Conservation (phyloP, 2,329 filamentous ascomycete genomes). For the Alternaria sp. region DNA sequence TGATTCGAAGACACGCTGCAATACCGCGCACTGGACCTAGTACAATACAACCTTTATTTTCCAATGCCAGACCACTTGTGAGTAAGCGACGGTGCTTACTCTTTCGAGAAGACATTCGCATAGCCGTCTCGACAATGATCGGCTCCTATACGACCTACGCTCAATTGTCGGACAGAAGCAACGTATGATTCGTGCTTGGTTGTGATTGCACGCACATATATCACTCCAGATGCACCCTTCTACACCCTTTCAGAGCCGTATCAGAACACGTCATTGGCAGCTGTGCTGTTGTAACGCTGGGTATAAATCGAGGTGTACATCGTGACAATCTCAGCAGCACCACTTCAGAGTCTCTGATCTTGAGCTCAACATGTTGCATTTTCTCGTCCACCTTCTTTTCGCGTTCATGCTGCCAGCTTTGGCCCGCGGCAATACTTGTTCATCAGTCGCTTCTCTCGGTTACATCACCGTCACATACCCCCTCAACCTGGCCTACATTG, state of each 20-base stretch:
- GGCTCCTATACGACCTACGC: background rate
- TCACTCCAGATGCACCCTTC: background rate
- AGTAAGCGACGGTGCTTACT: background rate
- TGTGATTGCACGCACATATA: background rate
- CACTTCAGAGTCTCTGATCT: background rate
- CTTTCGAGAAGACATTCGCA: background rate
- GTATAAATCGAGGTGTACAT: background rate
- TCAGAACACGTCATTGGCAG: background rate
- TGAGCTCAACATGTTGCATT: constrained; percentile 1
- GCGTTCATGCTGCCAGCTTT: constrained; percentile 7
- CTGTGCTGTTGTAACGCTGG: background rate
- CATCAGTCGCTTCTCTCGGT: constrained; percentile 26
- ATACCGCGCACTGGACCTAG: background rate
- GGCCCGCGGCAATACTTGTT: constrained; percentile 25
- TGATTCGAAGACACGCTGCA: background rate
- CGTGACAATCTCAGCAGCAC: background rate
- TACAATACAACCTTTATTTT: background rate
- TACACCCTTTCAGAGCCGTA: background rate
- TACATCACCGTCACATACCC: constrained; percentile 30
- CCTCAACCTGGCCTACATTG: constrained; percentile 28
- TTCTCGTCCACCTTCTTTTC: background rate
- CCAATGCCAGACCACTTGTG: background rate
- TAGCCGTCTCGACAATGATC: too few relatives aligned
- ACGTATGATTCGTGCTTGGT: too few relatives aligned
- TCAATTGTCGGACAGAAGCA: background rate